Conservation (phyloP, 495 filamentous ascomycete species). For the Trichoderma orchidacearum region DNA sequence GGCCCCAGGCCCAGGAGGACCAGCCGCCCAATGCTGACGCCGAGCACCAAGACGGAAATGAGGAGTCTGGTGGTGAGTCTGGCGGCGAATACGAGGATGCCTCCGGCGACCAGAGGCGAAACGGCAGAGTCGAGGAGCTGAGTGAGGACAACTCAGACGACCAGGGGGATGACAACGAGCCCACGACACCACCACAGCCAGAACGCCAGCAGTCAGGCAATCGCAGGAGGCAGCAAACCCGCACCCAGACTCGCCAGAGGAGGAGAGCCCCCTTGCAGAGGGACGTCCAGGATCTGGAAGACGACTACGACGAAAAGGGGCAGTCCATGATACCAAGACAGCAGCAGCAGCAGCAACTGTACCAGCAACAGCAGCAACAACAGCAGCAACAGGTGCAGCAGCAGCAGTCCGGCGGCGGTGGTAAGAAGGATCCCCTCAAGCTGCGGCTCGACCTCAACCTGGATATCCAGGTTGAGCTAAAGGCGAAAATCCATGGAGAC, state of each 20-base stretch:
- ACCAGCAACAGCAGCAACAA: conserved; percentile 7
- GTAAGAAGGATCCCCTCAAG: conserved; percentile 56
- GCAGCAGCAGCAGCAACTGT: conserved; percentile 11
- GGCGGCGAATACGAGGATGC: background rate
- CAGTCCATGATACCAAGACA: background rate
- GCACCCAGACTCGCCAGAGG: background rate
- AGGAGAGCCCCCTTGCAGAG: background rate
- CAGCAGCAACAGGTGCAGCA: conserved; percentile 11
- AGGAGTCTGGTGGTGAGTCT: background rate
- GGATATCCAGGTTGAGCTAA: conserved; percentile 78
- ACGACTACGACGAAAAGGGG: conserved; percentile 1
- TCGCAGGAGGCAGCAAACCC: background rate
- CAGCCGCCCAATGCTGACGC: background rate
- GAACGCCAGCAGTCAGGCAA: background rate
- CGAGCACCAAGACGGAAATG: background rate
- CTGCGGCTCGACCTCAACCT: conserved; percentile 74
- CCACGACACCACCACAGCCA: background rate
- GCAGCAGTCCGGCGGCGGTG: conserved; percentile 18
- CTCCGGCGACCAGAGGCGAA: background rate
- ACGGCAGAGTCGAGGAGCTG: background rate
- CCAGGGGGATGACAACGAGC: background rate
- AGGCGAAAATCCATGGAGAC: conserved; percentile 88
- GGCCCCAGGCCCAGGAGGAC: background rate
- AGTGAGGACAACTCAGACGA: background rate
- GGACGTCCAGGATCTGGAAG: conserved; percentile 2